Evolutionary conservation across 208 protist species (phyloP).

Genomic region (Trypanosoma mega): DNA sequence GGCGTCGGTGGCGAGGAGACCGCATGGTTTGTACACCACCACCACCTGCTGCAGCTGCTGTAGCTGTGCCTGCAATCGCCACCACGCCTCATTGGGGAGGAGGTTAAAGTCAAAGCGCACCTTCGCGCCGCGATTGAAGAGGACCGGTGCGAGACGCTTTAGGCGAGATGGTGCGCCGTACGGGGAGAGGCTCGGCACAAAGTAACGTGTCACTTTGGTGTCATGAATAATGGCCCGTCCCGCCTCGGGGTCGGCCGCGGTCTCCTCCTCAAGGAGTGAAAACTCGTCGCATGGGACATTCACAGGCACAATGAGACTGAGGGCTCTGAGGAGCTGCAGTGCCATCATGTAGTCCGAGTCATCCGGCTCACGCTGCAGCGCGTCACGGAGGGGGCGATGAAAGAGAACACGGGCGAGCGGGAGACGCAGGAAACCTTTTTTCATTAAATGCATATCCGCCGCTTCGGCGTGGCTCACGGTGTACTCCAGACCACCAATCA

Average conservation of each 20-base stretch:
- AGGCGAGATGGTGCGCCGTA: constrained; percentile 43
- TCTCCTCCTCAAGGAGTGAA: constrained; percentile 65
- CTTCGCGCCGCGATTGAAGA: constrained; percentile 78
- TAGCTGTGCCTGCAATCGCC: constrained; percentile 74
- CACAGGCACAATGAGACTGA: constrained; percentile 75
- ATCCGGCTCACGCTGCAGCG: constrained; percentile 52
- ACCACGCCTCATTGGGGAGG: constrained; percentile 87
- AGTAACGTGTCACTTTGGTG: constrained; percentile 65
- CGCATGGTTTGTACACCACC: constrained; percentile 55
- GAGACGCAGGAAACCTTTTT: constrained; percentile 74
- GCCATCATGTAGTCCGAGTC: constrained; percentile 82
- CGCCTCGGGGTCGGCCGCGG: constrained; percentile 43
- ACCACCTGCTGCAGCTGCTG: constrained; percentile 55
- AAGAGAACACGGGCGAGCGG: constrained; percentile 81
- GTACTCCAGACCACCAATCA: constrained; percentile 87
- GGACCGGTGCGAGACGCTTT: constrained; percentile 57
- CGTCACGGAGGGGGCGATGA: constrained; percentile 47
- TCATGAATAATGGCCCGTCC: constrained; percentile 31
- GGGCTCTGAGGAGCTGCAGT: constrained; percentile 67
- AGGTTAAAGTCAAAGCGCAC: constrained; percentile 84
- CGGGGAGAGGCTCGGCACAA: constrained; percentile 79
- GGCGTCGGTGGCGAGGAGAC: constrained; percentile 12
- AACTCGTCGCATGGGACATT: constrained; percentile 66
- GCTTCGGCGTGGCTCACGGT: constrained; percentile 63
- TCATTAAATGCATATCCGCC: constrained; percentile 75